These are phyloP conservation scores for Populus tomentosa DNA, from an alignment of 441 rosid species.

Conservation along the genomic window DNA sequence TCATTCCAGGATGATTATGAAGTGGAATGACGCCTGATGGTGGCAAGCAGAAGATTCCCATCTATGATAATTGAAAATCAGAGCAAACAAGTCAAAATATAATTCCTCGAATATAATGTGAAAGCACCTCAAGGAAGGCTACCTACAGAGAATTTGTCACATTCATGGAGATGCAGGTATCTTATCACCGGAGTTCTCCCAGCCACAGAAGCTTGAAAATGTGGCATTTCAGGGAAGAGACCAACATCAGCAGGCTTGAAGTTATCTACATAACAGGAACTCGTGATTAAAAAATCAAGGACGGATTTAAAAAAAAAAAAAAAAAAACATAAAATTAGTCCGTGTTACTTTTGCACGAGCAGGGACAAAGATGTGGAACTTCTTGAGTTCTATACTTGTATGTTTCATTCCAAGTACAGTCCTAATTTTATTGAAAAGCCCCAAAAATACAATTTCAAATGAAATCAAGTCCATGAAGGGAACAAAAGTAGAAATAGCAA, in stretches of 20 bases:
- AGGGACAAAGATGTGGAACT: background rate
- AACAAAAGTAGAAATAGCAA: background rate
- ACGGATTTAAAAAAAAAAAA: background rate
- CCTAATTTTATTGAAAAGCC: background rate
- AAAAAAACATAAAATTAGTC: background rate
- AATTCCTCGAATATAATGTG: background rate
- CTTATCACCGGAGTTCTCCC: constrained; percentile 39
- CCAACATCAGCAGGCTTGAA: constrained; percentile 59
- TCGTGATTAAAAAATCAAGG: background rate
- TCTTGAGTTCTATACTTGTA: background rate
- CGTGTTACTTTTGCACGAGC: background rate
- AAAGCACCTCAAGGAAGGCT: background rate
- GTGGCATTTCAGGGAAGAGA: constrained; percentile 48
- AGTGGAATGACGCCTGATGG: constrained; percentile 82
- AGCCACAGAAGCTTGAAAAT: constrained; percentile 20
- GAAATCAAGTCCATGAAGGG: background rate
- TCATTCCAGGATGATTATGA: constrained; percentile 97
- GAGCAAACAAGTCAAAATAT: background rate
- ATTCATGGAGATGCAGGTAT: constrained; percentile 52
- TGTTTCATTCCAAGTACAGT: too few species aligned
- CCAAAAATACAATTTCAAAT: background rate
- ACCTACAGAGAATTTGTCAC: constrained; percentile 67
- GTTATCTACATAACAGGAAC: constrained; percentile 36
- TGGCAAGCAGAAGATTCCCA: constrained; percentile 93
- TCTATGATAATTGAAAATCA: constrained; percentile 39